Base-by-base conservation (phyloP, 2,329 filamentous ascomycete genomes). In the Calonectria multiphialidica region DNA sequence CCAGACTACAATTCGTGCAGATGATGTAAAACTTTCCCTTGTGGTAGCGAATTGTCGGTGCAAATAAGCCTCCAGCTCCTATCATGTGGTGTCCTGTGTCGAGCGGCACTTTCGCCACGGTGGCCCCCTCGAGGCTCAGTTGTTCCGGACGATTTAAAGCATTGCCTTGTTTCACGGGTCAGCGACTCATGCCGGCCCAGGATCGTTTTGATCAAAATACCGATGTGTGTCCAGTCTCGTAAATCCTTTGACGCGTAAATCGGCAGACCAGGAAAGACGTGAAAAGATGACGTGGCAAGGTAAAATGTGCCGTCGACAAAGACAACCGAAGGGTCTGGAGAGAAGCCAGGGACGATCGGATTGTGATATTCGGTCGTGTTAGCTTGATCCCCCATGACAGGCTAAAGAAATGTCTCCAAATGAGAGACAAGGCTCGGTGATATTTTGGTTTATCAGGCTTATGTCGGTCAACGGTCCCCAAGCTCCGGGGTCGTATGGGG, bases 11-110 rank as follows among this genome's bases (percentile, higher is more conserved):
- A 25, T 80, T 81, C 15, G 78, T 80, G 70, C 79, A 80, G 15
- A 79, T 67, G n/a, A 80, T 75, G 55, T 79, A 79, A 53, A 80
- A 80, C 15, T 28, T 77, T 12, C 76, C 77, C 2, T 77, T 42
- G 4, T 78, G 72, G 40, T 76, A 40, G 5, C 76, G 71, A 23
- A 80, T 79, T 1, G 79, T 79, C 5, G 78, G 76, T 0, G 79
- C 79, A 40, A 77, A 79, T 0, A 80, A 75, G 0, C 74, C 75
- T 8, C 63, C 74, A 1, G 72, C 62, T 35, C 50, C 74, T 12
- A 74, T 40, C 65, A 74, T 75, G n/a, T 57, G 59, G 30, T 66
- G 57, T 10, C 74, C 72, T 2, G 72, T 75, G n/a, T 71, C 72
- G 18, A 75, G 69, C 5, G 69, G 68, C 40, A 70, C 28, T 33